These are phyloP conservation scores for Phytophthora cactorum DNA, from an alignment of 352 stramenopile species.

Conservation along the genomic window DNA sequence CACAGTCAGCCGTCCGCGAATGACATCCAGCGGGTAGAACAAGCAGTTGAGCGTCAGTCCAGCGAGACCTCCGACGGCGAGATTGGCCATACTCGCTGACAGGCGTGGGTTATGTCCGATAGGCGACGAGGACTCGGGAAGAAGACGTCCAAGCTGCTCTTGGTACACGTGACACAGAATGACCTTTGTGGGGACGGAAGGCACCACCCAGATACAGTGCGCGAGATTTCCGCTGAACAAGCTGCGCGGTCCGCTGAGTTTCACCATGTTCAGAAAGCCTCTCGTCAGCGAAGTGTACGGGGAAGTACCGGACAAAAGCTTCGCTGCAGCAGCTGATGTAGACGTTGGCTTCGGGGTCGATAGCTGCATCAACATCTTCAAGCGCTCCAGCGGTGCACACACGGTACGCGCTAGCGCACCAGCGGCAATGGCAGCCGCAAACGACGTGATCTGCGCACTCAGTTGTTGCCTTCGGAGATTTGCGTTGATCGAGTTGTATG, in stretches of 20 bases:
- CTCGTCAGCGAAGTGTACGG: constrained; percentile 59
- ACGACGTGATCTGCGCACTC: constrained; percentile 52
- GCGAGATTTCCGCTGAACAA: constrained; percentile 83
- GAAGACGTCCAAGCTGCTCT: constrained; percentile 46
- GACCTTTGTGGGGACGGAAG: constrained; percentile 83
- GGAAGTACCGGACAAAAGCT: constrained; percentile 6
- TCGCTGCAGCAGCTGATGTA: constrained; percentile 4
- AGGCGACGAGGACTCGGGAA: constrained; percentile 24
- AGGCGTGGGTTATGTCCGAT: constrained; percentile 25
- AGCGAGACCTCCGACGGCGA: constrained; percentile 67
- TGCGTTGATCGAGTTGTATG: constrained; percentile 32
- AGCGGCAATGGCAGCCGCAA: constrained; percentile 68
- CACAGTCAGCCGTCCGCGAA: constrained; percentile 72
- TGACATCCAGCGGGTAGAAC: constrained; percentile 81
- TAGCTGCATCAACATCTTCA: constrained; percentile 88
- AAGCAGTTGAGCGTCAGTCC: constrained; percentile 74
- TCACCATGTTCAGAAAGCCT: constrained; percentile 77
- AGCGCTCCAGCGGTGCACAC: constrained; percentile 74
- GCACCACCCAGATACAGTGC: constrained; percentile 85
- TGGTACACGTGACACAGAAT: constrained; percentile 77
- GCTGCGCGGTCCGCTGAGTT: constrained; percentile 58
- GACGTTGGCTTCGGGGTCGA: constrained; percentile 34
- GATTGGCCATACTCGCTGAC: constrained; percentile 58
- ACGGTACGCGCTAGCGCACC: constrained; percentile 67
- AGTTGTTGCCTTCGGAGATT: constrained; percentile 33